phyloP scores from a whole-genome alignment of 352 stramenopile species.

The Pythium diclinum region DNA sequence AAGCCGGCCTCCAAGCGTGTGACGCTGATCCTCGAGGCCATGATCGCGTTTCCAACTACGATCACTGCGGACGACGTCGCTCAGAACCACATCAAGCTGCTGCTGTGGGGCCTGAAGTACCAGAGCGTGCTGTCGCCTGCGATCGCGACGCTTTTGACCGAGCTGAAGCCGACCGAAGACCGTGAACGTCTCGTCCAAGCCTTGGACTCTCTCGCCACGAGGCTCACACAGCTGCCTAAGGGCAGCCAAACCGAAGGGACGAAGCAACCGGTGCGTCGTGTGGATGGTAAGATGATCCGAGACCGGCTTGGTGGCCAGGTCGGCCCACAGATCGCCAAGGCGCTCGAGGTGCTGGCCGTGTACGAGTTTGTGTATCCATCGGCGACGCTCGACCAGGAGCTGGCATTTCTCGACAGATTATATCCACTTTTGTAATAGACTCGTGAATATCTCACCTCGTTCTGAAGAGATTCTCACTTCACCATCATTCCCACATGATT shows the following conservation, averaged over 20 bases:
- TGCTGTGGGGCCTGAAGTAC: constrained; percentile 72
- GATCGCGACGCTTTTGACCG: constrained; percentile 47
- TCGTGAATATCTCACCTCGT: constrained; percentile 7
- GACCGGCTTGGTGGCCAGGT: constrained; percentile 34
- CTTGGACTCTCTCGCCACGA: constrained; percentile 35
- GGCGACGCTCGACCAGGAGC: constrained; percentile 16
- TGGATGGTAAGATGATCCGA: constrained; percentile 54
- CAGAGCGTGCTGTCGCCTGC: constrained; percentile 47
- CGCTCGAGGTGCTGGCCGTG: constrained; percentile 55
- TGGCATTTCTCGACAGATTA: constrained; percentile 24
- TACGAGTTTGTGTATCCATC: constrained; percentile 48
- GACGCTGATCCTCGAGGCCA: constrained; percentile 57
- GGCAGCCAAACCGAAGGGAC: not conserved
- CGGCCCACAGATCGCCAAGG: constrained; percentile 36
- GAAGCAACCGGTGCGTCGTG: constrained; percentile 28
- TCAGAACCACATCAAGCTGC: constrained; percentile 45
- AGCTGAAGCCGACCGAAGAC: constrained; percentile 11
- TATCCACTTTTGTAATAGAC: constrained; percentile 23
- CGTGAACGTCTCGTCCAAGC: constrained; percentile 30
- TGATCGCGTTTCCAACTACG: constrained; percentile 43
- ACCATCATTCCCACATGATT: constrained; percentile 7
- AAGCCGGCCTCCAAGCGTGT: constrained; percentile 67
- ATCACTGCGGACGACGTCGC: constrained; percentile 7
- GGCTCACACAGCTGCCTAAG: constrained; percentile 29
- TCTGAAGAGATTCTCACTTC: constrained; percentile 1